phyloP scores from a whole-genome alignment of 495 filamentous ascomycete species.

The Podospora tetraspora region DNA sequence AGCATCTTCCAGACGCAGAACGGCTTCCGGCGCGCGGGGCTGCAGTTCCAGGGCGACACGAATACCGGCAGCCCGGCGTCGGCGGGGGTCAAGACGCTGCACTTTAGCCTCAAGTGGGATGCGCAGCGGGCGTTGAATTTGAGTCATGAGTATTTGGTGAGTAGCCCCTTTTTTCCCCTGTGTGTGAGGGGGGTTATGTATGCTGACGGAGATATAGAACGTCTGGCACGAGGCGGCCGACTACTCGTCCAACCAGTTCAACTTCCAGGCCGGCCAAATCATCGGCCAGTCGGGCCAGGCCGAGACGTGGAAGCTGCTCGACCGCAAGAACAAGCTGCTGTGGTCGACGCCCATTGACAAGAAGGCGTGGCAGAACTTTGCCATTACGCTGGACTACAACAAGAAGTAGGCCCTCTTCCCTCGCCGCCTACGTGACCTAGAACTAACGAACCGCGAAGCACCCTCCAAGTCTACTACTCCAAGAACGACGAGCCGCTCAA shows the following conservation, averaged over 20 bases:
- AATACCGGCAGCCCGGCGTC: slow-evolving; percentile 45
- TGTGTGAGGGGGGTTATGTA: not conserved
- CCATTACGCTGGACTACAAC: slow-evolving; percentile 46
- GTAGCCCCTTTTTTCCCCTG: not conserved
- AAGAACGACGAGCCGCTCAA: slow-evolving; percentile 41
- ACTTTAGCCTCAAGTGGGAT: slow-evolving; percentile 51
- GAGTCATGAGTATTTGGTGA: slow-evolving; percentile 50
- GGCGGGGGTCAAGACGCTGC: slow-evolving; percentile 47
- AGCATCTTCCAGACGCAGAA: slow-evolving; percentile 51
- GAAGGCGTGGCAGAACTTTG: slow-evolving; percentile 55
- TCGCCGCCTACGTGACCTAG: too few species aligned
- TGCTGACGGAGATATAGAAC: slow-evolving; percentile 27
- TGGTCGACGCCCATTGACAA: slow-evolving; percentile 41
- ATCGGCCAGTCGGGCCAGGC: slow-evolving; percentile 65
- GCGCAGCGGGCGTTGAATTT: slow-evolving; percentile 43
- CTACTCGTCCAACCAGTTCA: slow-evolving; percentile 53
- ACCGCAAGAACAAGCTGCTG: slow-evolving; percentile 43
- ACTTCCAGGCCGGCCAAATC: slow-evolving; percentile 48
- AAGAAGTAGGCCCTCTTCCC: slow-evolving; percentile 40
- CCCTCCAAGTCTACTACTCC: slow-evolving; percentile 52
- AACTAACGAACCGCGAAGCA: slow-evolving; percentile 29
- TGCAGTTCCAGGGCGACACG: slow-evolving; percentile 44
- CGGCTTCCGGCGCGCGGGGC: slow-evolving; percentile 52
- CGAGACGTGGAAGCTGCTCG: slow-evolving; percentile 63
- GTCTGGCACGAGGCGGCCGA: slow-evolving; percentile 53